phyloP scores from a whole-genome alignment of 2,329 filamentous ascomycete genomes.

The Colletotrichum tanaceti region DNA sequence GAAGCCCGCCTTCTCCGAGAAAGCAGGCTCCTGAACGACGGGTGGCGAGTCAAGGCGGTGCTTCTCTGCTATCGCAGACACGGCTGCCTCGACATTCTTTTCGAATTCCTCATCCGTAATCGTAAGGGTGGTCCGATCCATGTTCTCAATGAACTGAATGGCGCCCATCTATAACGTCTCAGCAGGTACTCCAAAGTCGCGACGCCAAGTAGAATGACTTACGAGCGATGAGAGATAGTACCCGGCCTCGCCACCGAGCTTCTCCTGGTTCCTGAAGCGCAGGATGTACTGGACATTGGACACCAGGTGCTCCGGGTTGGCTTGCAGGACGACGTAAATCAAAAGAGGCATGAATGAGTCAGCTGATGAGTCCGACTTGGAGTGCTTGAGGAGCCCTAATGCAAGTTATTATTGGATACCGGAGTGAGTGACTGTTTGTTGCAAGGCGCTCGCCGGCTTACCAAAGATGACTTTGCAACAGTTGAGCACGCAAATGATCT shows the following conservation, averaged over 20 bases:
- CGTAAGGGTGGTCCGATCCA: conserved; percentile 92
- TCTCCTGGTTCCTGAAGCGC: conserved; percentile 96
- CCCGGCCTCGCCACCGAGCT: conserved; percentile 95
- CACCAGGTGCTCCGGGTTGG: conserved; percentile 93
- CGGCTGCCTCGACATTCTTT: conserved; percentile 93
- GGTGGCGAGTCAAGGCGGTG: conserved; percentile 70
- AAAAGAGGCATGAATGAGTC: conserved; percentile 95
- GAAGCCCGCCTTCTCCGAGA: conserved; percentile 58
- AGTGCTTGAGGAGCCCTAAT: conserved; percentile 85
- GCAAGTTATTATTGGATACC: conserved; percentile 5
- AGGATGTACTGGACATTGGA: conserved; percentile 99
- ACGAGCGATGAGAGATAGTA: conserved; percentile 97
- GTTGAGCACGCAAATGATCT: conserved; percentile 97
- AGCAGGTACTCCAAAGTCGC: conserved; percentile 5
- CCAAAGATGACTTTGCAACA: conserved; percentile 99
- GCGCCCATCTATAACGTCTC: conserved; percentile 74
- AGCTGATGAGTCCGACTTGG: conserved; percentile 92
- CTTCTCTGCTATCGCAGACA: conserved; percentile 93
- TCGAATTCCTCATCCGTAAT: conserved; percentile 97
- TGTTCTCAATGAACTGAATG: conserved; percentile 95
- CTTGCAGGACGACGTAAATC: conserved; percentile 94
- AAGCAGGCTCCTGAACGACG: conserved; percentile 52
- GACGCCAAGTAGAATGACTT: conserved; percentile 45
- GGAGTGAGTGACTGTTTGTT: background rate
- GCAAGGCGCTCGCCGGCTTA: conserved; percentile 55